These are phyloP conservation scores for Epichloe typhina DNA, from an alignment of 2,329 filamentous ascomycete genomes.

Conservation along the genomic window DNA sequence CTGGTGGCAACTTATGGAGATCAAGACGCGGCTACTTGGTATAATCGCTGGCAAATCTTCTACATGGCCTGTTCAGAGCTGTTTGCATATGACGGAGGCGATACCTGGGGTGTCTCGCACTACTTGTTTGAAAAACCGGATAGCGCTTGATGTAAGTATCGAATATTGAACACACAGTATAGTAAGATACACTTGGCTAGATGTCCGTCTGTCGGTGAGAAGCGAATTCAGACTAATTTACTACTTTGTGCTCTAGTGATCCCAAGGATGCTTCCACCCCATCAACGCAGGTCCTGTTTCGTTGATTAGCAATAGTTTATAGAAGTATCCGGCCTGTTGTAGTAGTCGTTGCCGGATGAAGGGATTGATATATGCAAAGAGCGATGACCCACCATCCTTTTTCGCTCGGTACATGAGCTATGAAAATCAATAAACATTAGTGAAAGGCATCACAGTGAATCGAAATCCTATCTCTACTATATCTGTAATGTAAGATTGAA, in stretches of 20 bases:
- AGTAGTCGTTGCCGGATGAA: neutral
- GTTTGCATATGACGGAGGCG: slow-evolving; percentile 51
- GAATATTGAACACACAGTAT: neutral
- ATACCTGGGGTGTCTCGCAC: slow-evolving; percentile 56
- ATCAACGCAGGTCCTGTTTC: slow-evolving; percentile 56
- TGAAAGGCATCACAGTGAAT: neutral
- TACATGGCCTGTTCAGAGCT: slow-evolving; percentile 59
- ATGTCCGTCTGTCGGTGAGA: neutral
- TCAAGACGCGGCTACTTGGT: slow-evolving; percentile 47
- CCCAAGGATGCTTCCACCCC: slow-evolving; percentile 94
- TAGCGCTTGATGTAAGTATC: slow-evolving; percentile 2
- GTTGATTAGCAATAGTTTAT: neutral
- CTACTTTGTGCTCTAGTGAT: slow-evolving; percentile 49
- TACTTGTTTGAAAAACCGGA: slow-evolving; percentile 51
- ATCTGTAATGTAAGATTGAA: neutral
- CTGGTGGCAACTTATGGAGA: slow-evolving; percentile 52
- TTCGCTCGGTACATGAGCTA: slow-evolving; percentile 93
- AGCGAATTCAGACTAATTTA: too few species aligned
- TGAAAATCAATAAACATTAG: neutral
- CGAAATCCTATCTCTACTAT: too few species aligned
- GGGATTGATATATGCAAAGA: neutral
- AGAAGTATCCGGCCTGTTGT: neutral
- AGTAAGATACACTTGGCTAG: neutral
- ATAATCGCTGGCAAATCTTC: slow-evolving; percentile 59
- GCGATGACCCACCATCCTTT: slow-evolving; percentile 58